phyloP scores from a whole-genome alignment of 345 rosid species.

The Lepidium sativum region DNA sequence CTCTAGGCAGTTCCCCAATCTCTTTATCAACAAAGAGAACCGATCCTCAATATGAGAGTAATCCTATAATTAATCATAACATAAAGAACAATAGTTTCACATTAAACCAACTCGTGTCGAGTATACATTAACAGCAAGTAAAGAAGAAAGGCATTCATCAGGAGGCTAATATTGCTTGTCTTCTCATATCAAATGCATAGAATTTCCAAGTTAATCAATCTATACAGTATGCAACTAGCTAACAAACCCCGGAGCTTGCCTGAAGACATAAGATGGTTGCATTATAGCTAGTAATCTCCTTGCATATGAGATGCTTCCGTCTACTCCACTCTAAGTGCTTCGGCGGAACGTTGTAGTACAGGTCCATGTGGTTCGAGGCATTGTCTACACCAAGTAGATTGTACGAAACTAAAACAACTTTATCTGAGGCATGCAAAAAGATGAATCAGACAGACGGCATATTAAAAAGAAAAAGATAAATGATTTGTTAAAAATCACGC shows the following conservation, averaged over 20 bases:
- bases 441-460: not conserved
- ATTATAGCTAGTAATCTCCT: constrained; percentile 49
- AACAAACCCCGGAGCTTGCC: constrained; percentile 33
- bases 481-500: not conserved
- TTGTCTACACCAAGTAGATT: constrained; percentile 68
- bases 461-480: not conserved
- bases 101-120: not conserved
- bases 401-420: constrained; percentile 56
- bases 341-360: constrained; percentile 35
- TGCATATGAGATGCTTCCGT: constrained; percentile 50
- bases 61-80: too few relatives aligned
- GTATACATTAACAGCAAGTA: not conserved
- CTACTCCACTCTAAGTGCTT: constrained; percentile 49
- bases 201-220: not conserved
- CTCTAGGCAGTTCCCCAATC: not conserved
- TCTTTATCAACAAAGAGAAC: too few relatives aligned
- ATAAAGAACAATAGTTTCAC: not conserved
- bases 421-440: constrained; percentile 31
- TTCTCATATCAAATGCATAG: not conserved
- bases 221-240: not conserved
- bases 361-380: constrained; percentile 55
- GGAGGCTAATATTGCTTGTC: not conserved
- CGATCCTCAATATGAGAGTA: too few relatives aligned
- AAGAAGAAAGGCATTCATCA: not conserved
- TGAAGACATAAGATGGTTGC: constrained; percentile 69